A percentile compares a stretch with the other conserved stretches of the same genome.
Conservation (phyloP, 225 moss, liverwort and hornwort species). For the Marchantia paleacea region DNA sequence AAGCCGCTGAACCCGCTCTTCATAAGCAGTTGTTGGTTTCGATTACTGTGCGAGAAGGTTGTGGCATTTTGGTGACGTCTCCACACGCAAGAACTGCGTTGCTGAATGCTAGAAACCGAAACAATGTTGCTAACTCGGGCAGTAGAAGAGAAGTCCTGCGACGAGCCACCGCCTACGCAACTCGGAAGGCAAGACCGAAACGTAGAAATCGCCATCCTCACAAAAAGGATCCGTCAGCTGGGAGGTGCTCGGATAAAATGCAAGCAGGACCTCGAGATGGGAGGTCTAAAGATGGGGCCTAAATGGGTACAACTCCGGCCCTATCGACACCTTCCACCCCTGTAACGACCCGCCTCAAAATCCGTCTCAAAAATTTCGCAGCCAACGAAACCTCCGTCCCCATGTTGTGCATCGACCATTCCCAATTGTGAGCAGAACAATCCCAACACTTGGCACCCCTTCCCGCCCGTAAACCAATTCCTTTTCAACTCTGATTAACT, state of each 20-base stretch:
- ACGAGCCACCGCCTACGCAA: neutral
- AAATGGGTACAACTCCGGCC: too few species aligned
- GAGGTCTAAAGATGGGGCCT: neutral
- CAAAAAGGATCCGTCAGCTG: neutral
- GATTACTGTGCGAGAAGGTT: neutral
- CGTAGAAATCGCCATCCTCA: neutral
- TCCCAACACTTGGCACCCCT: neutral
- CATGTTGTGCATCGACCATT: neutral
- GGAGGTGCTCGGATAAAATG: neutral
- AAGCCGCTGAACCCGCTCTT: neutral
- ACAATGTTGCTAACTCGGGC: neutral
- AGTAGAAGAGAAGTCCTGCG: neutral
- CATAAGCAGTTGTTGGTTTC: neutral
- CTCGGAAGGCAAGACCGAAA: neutral
- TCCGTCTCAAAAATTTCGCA: neutral
- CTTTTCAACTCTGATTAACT: neutral
- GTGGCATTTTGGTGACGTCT: constrained; percentile 4
- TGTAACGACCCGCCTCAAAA: neutral
- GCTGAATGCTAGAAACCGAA: neutral
- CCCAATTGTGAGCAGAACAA: neutral
- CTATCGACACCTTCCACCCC: neutral
- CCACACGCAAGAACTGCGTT: neutral
- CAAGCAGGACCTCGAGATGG: neutral
- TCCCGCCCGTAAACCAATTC: neutral
- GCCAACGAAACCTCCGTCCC: neutral